Base-by-base conservation (phyloP, 768 basidiomycete species). In the Trametes punicea region DNA sequence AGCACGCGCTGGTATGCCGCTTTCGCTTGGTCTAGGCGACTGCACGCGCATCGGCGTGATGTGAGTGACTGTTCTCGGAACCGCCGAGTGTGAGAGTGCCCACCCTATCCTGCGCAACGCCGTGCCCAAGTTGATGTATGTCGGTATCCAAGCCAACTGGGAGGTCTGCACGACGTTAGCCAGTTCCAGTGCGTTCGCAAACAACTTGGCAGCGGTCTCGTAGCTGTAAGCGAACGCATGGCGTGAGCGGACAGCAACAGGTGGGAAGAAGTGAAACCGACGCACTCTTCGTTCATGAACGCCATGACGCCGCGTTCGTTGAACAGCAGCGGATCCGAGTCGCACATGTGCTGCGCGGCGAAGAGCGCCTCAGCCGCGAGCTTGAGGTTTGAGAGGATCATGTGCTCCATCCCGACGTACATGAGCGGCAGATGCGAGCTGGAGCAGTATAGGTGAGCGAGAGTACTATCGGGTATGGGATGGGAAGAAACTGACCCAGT, bases 331-430 rank as follows among this genome's bases (percentile, higher is more conserved):
- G 97, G 95, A 66, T 99, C 97, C 8, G 82, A 84, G 58, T 88
- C 81, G 66, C 94, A 95, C 75, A 95, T 86, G 3, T 78, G 72
- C 62, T 85, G 75, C 4, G 95, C 88, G 1, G 94, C 91, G 58
- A 82, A 78, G 38, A 99, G 77, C 16, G 96, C 90, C 66, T 98
- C 96, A 46, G 90, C 87, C 4, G 97, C 97, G 41, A 93, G 77
- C 21, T 71, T 67, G 60, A 83, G 78, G 60, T 98, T 93, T 26
- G 87, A 89, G 6, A 99, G 77, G 66, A 88, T 87, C 33, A 99
- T 90, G 62, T 98, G 91, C 70, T 99, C 96, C 95, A 98, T 98
- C 6, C 96, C 97, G 42, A 98, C 92, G 67, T 94, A 98, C 72
- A 95, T 83, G 40, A 97, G 75, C 1, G 97, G 95, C 4, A 99